Evolutionary conservation across 495 filamentous ascomycete species (phyloP).

Genomic region (Hamigera avellanea): DNA sequence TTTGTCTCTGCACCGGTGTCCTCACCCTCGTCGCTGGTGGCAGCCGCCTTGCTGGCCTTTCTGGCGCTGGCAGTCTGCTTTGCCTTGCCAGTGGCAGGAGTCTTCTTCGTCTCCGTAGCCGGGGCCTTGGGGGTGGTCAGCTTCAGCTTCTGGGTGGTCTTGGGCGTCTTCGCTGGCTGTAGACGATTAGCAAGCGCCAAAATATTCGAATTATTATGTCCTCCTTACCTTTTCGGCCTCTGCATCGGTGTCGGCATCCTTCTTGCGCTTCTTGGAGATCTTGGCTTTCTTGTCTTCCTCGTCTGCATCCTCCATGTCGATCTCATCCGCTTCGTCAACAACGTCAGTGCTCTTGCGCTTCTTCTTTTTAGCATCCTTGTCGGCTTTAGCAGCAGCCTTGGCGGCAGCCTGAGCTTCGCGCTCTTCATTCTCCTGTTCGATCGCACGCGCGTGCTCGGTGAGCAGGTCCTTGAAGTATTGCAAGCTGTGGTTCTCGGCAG

Average conservation of each 20-base stretch:
- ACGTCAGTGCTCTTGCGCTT: constrained; percentile 48
- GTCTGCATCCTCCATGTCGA: constrained; percentile 64
- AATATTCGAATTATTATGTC: too few species aligned
- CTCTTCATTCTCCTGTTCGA: constrained; percentile 52
- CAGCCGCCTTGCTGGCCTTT: constrained; percentile 26
- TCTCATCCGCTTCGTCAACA: constrained; percentile 49
- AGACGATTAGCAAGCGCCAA: not conserved
- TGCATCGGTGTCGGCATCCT: constrained; percentile 50
- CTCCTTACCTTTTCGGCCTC: constrained; percentile 55
- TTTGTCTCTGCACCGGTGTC: constrained; percentile 33
- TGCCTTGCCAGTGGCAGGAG: constrained; percentile 43
- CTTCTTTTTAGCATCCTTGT: constrained; percentile 48
- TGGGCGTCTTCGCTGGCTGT: constrained; percentile 45
- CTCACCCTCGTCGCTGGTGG: constrained; percentile 32
- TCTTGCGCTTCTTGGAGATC: constrained; percentile 56
- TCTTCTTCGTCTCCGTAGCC: constrained; percentile 34
- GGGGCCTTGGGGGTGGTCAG: constrained; percentile 41
- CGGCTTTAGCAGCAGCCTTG: constrained; percentile 48
- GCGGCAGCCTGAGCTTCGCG: constrained; percentile 44
- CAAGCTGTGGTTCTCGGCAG: constrained; percentile 57
- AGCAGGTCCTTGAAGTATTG: constrained; percentile 69
- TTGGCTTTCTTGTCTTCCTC: constrained; percentile 43
- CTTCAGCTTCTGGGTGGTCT: constrained; percentile 45
- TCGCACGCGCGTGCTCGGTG: constrained; percentile 41
- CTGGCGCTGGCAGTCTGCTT: constrained; percentile 39